Conservation (phyloP, 2,329 filamentous ascomycete species). For the Celoporthe dispersa region DNA sequence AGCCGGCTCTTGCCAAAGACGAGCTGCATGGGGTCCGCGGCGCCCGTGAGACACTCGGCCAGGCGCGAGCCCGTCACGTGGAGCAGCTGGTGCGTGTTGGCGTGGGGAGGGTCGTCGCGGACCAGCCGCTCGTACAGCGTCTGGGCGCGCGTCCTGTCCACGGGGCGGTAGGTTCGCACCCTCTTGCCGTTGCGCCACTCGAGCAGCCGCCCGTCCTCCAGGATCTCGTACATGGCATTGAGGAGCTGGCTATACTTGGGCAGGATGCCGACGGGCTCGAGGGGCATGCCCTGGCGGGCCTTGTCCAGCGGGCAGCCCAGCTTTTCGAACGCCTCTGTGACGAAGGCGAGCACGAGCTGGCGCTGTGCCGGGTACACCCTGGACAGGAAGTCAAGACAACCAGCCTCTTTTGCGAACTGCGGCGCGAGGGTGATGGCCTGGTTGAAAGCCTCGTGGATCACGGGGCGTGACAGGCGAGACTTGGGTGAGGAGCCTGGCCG, state of each 20-base stretch:
- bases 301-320: constrained; percentile 36
- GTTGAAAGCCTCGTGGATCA: neutral
- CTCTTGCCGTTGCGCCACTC: neutral
- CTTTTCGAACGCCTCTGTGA: constrained; percentile 37
- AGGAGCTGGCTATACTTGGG: constrained; percentile 21
- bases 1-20: constrained; percentile 41
- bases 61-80: constrained; percentile 39
- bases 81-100: constrained; percentile 38
- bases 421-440: neutral
- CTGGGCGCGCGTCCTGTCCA: constrained; percentile 28
- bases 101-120: constrained; percentile 36
- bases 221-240: neutral
- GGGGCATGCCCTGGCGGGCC: neutral
- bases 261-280: neutral
- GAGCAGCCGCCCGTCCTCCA: constrained; percentile 3
- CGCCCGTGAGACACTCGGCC: constrained; percentile 43
- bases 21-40: constrained; percentile 41
- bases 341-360: constrained; percentile 39
- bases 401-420: neutral
- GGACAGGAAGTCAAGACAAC: constrained; percentile 32
- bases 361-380: constrained; percentile 36
- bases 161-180: neutral
- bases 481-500: neutral
- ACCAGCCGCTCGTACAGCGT: constrained; percentile 16
- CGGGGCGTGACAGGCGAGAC: neutral